Evolutionary conservation across 805 yeast species (phyloP).

Genomic region (Myxozyma neotropica): DNA sequence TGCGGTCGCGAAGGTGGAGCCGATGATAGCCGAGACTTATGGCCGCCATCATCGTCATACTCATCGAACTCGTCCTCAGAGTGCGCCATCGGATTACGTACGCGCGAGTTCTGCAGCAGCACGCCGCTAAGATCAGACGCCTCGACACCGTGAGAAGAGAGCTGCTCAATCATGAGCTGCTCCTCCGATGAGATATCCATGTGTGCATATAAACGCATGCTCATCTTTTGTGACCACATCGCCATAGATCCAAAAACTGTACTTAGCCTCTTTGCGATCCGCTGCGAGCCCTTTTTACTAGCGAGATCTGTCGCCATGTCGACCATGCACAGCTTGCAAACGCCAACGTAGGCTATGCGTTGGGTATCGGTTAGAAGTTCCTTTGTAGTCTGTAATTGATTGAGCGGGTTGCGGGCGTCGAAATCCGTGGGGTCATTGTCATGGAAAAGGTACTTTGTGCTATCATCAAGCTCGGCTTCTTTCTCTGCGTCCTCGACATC

Average conservation of each 20-base stretch:
- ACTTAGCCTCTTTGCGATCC: constrained; percentile 62
- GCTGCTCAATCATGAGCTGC: constrained; percentile 79
- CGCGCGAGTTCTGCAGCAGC: constrained; percentile 53
- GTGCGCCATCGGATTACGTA: constrained; percentile 53
- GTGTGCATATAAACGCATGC: constrained; percentile 74
- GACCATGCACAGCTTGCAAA: constrained; percentile 71
- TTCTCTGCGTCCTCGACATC: constrained; percentile 83
- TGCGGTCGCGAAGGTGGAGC: background rate
- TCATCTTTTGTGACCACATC: constrained; percentile 77
- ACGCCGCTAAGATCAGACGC: constrained; percentile 69
- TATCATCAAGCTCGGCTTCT: constrained; percentile 52
- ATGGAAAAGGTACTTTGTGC: constrained; percentile 59
- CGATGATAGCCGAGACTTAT: too few relatives aligned
- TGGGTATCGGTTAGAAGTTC: constrained; percentile 79
- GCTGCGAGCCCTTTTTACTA: constrained; percentile 51
- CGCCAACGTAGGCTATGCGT: constrained; percentile 88
- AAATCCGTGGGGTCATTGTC: constrained; percentile 42
- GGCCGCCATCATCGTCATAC: background rate
- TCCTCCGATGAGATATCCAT: constrained; percentile 78
- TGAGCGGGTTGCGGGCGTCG: constrained; percentile 50
- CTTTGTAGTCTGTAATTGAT: constrained; percentile 77
- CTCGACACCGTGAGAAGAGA: constrained; percentile 81
- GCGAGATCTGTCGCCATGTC: constrained; percentile 85
- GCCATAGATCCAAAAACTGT: constrained; percentile 75
- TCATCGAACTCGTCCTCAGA: background rate